Base-by-base conservation (phyloP, 495 filamentous ascomycete genomes). In the Acidomyces sp. region DNA sequence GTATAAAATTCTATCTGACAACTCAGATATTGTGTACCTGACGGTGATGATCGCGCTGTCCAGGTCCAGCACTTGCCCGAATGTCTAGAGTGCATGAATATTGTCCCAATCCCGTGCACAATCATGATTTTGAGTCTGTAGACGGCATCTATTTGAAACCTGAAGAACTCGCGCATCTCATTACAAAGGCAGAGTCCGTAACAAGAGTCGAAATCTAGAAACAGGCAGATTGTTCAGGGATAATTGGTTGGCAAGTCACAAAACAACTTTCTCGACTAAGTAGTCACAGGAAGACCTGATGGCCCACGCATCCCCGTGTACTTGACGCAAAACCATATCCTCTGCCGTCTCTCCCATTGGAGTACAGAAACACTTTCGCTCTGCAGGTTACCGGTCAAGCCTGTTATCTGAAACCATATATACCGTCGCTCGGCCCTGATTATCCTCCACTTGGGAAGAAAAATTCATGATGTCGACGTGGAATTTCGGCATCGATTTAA, bases 301-400 rank as follows among this genome's bases (percentile, higher is more conserved):
- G 43, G 30, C 6, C 43, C 43, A 2, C 43, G 22, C 36, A 46
- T 39, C 11, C 36, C 37, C 1, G 10, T 9, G 23, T 40, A 31
- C 26, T 46, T 40, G 19, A 40, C 24, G 22, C 41, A 32, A 7
- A 25, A 20, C 43, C 43, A 46, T 6, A 12, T 13, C 5, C 26
- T 20, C 6, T 40, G 36, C 19, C 29, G 24, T 17, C 29, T 39
- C 29, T 46, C 36, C 43, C 43, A 46, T 3, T 28, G 36, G 5
- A 46, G 18, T 15, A 40, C 30, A n/a, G 43, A 35, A 13, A 40
- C 28, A 9, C 36, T 17, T 23, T 46, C 43, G 18, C 43, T 16
- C n/a, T 38, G 27, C 12, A 46, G 21, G 11, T 27, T 20, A 15
- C 27, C 2, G 19, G 10, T 29, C 4, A 46, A 23, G 27, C 43